Base-by-base conservation (phyloP, 345 rosid genomes). In the Lumnitzera racemosa region DNA sequence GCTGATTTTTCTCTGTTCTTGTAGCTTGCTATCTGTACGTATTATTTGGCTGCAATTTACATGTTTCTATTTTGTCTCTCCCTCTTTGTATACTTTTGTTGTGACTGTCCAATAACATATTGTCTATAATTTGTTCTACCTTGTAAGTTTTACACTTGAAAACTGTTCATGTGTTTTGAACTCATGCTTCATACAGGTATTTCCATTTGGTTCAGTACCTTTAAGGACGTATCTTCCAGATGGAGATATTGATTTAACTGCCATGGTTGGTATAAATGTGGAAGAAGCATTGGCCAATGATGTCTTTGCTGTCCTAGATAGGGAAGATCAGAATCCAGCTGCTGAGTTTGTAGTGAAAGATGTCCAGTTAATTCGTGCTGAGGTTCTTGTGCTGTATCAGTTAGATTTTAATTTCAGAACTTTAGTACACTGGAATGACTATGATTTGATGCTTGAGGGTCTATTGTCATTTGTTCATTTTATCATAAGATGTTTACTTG, bases 181-280 rank as follows among this genome's bases (percentile, higher is more conserved):
- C 51, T 13, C 24, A 10, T 68, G 23, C 73, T 46, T 62, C 27
- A 75, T 67, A 49, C 78, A 90, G 97, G 97, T 90, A 31, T 79
- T 74, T 71, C 86, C 96, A 20, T 91, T 86, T 76, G 98, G 98
- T 47, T 91, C 98, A 7, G 98, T 91, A 12, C 98, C 98, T 2
- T 71, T 91, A 77, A 91, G 78, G 79, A 91, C 98, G 3, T 91
- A 91, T 84, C 98, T 91, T 64, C 98, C 98, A 52, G 98, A 91
- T 73, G 96, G 96, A 55, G 98, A 91, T 70, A 88, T 91, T 74
- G 98, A 91, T 73, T 73, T 91, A 76, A 91, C 96, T 15, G 83
- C 88, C 69, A 80, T 91, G 71, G 85, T 88, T 73, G 82, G 82
- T 52, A 56, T 56, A 24, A 74, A 70, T 59, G 57, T 64, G 12